phyloP scores from a whole-genome alignment of 1,284 basidiomycete species.

The Volvariella volvacea region DNA sequence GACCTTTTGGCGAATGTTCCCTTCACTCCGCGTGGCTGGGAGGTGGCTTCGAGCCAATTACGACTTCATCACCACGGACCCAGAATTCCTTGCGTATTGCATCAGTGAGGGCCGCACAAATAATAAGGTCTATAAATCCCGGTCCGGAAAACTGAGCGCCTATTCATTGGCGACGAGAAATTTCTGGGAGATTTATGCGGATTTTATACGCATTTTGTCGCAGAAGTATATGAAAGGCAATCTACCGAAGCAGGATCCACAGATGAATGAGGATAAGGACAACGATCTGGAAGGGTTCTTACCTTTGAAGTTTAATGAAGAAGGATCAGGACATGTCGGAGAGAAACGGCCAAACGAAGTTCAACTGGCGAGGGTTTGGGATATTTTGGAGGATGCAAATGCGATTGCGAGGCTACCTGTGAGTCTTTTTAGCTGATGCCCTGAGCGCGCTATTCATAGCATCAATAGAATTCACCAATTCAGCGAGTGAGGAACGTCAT shows the following conservation, averaged over 20 bases:
- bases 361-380: slow-evolving; percentile 88
- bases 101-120: slow-evolving; percentile 18
- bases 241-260: slow-evolving; percentile 55
- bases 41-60: slow-evolving; percentile 87
- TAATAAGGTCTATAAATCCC: slow-evolving; percentile 16
- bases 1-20: slow-evolving; percentile 78
- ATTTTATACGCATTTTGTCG: slow-evolving; percentile 61
- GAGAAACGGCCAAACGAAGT: slow-evolving; percentile 91
- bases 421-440: too few species aligned
- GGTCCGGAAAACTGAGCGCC: slow-evolving; percentile 22
- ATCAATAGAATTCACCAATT: slow-evolving; percentile 34
- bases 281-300: slow-evolving; percentile 84
- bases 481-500: slow-evolving; percentile 4
- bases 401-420: slow-evolving; percentile 11
- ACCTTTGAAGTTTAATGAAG: slow-evolving; percentile 58
- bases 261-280: slow-evolving; percentile 78
- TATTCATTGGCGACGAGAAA: slow-evolving; percentile 29
- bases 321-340: slow-evolving; percentile 9
- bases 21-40: slow-evolving; percentile 79
- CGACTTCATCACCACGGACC: slow-evolving; percentile 55
- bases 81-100: slow-evolving; percentile 26
- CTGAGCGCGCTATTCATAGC: too few species aligned
- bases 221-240: slow-evolving; percentile 65
- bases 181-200: slow-evolving; percentile 75
- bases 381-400: slow-evolving; percentile 74